Conservation (phyloP, 1,284 basidiomycete species). For the Moesziomyces aphidis region DNA sequence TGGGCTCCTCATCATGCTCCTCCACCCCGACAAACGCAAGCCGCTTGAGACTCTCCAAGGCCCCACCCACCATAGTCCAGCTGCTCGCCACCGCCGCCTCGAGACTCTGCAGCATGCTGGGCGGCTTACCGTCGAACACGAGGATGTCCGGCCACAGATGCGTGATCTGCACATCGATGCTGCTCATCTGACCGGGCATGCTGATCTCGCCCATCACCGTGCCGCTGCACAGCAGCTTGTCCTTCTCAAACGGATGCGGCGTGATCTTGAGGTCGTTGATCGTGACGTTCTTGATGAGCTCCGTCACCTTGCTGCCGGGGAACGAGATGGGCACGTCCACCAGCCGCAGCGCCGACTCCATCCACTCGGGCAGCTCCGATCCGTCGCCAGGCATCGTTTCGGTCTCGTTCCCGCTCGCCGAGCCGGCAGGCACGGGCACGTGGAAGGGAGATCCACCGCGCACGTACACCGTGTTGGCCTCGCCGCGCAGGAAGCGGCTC, state of each 20-base stretch:
- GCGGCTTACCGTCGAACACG: slow-evolving; percentile 60
- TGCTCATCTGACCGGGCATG: slow-evolving; percentile 58
- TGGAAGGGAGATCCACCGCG: slow-evolving; percentile 60
- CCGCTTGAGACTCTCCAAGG: slow-evolving; percentile 24
- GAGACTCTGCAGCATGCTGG: slow-evolving; percentile 49
- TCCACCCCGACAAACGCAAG: slow-evolving; percentile 34
- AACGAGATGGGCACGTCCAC: slow-evolving; percentile 60
- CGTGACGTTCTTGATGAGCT: slow-evolving; percentile 63
- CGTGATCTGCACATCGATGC: slow-evolving; percentile 60
- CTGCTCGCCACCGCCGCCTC: slow-evolving; percentile 1
- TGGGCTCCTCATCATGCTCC: slow-evolving; percentile 2
- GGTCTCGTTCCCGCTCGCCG: slow-evolving; percentile 5
- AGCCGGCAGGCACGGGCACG: neutral
- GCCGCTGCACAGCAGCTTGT: slow-evolving; percentile 60
- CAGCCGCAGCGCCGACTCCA: slow-evolving; percentile 52
- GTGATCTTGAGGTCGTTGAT: slow-evolving; percentile 62
- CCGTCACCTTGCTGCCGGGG: slow-evolving; percentile 60
- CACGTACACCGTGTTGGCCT: slow-evolving; percentile 59
- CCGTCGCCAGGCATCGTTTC: slow-evolving; percentile 49
- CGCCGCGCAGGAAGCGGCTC: slow-evolving; percentile 58
- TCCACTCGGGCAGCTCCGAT: slow-evolving; percentile 56
- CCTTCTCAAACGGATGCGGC: slow-evolving; percentile 59
- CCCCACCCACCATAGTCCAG: slow-evolving; percentile 26
- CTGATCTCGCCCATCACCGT: slow-evolving; percentile 60
- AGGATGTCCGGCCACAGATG: slow-evolving; percentile 63